A percentile compares a stretch with the other conserved stretches of the same genome.
Conservation (phyloP, 305 asterid species). For the Euphrasia arctica region DNA sequence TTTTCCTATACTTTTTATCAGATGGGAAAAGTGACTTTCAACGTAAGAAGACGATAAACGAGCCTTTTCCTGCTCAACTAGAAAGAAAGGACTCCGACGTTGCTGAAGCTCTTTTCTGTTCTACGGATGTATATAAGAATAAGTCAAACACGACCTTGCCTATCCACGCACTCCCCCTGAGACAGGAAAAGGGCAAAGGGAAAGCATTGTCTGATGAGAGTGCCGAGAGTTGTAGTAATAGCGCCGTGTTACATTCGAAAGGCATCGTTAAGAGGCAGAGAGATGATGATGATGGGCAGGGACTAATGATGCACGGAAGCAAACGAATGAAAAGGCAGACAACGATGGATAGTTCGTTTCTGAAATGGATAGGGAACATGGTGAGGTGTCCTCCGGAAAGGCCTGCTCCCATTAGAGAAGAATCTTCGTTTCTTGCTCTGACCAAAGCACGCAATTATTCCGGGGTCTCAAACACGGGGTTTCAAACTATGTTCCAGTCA, state of each 20-base stretch:
- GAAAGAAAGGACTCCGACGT: conserved; percentile 11
- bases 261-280: conserved; percentile 34
- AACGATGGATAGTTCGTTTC: neutral
- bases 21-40: conserved; percentile 2
- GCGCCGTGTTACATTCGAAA: conserved; percentile 39
- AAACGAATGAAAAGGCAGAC: neutral
- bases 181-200: conserved; percentile 38
- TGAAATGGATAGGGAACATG: neutral
- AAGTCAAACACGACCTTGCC: conserved; percentile 3
- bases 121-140: conserved; percentile 22
- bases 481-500: neutral
- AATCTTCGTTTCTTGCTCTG: neutral
- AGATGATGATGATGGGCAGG: conserved; percentile 29
- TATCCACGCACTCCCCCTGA: conserved; percentile 3
- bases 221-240: conserved; percentile 63
- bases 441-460: too few relatives aligned
- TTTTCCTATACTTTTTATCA: neutral
- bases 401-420: neutral
- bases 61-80: conserved; percentile 17
- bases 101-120: neutral
- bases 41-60: neutral
- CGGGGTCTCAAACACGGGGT: neutral
- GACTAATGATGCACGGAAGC: conserved; percentile 33
- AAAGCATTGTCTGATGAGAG: conserved; percentile 45
- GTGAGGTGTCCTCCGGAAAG: neutral